Conservation (phyloP, 306 rosid species). For the Castanea crenata region DNA sequence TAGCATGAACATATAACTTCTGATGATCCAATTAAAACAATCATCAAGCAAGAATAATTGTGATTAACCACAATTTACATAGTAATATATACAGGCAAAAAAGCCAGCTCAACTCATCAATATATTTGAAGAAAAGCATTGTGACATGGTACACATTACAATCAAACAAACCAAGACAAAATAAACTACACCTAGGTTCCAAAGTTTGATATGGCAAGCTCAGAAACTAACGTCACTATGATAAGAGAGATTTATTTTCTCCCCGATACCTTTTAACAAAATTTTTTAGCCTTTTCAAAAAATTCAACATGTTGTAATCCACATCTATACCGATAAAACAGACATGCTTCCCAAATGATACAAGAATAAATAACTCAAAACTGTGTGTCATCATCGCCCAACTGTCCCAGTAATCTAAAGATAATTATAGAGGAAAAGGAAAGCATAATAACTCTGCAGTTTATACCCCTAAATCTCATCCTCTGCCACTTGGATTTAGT, state of each 20-base stretch:
- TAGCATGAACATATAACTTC: slow-evolving; percentile 1
- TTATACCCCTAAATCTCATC: background rate
- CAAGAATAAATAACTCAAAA: background rate
- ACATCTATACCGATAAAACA: background rate
- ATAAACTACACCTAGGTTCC: background rate
- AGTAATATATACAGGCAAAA: background rate
- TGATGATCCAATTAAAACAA: background rate
- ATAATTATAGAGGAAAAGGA: background rate
- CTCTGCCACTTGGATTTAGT: background rate
- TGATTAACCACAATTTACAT: background rate
- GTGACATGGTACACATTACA: background rate
- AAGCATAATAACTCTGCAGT: background rate
- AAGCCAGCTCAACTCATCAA: background rate
- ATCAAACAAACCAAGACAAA: background rate
- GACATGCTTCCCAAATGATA: background rate
- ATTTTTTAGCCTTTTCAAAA: background rate
- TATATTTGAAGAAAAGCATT: background rate
- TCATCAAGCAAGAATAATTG: background rate
- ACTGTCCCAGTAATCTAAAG: background rate
- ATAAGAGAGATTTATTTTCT: background rate
- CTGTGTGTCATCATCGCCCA: background rate
- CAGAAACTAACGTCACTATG: background rate
- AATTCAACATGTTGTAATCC: background rate
- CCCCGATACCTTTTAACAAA: background rate
- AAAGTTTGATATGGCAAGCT: background rate